phyloP scores from a whole-genome alignment of 371 early-diverging fungal species.

The Entomophthora muscae region DNA sequence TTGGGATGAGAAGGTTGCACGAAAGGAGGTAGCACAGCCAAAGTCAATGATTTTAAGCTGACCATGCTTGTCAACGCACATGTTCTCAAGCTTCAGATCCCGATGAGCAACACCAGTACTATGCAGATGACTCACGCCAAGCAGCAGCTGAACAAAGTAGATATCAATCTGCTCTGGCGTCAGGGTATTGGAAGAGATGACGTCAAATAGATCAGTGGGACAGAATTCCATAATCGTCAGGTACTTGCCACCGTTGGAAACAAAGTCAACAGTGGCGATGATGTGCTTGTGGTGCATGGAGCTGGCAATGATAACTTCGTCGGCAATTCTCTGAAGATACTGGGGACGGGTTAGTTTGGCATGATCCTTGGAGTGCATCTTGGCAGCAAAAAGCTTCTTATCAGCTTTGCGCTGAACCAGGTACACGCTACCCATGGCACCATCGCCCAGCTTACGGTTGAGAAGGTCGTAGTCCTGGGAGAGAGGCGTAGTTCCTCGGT shows the following conservation, averaged over 20 bases:
- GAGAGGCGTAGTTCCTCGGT: neutral
- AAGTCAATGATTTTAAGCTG: slow-evolving; percentile 83
- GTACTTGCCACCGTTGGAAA: slow-evolving; percentile 30
- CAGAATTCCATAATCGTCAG: slow-evolving; percentile 65
- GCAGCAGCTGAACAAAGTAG: slow-evolving; percentile 50
- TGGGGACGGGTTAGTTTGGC: neutral
- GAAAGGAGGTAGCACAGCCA: slow-evolving; percentile 69
- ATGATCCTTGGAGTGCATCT: slow-evolving; percentile 35
- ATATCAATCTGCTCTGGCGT: slow-evolving; percentile 41
- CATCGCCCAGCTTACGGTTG: slow-evolving; percentile 29
- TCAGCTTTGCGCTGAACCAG: slow-evolving; percentile 28
- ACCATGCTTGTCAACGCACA: slow-evolving; percentile 42
- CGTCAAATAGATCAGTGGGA: slow-evolving; percentile 51
- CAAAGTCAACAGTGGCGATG: slow-evolving; percentile 66
- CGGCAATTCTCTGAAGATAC: slow-evolving; percentile 62
- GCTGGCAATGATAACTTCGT: slow-evolving; percentile 67
- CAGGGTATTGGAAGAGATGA: slow-evolving; percentile 49
- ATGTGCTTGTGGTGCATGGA: slow-evolving; percentile 70
- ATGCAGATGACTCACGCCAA: slow-evolving; percentile 54
- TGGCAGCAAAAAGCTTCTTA: slow-evolving; percentile 44
- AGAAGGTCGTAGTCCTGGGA: neutral
- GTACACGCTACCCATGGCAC: slow-evolving; percentile 55
- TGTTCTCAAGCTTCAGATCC: slow-evolving; percentile 76
- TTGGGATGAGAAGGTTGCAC: slow-evolving; percentile 44
- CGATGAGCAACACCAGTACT: slow-evolving; percentile 63